Percentiles rank a stretch among this genome's conserved stretches.
Evolutionary conservation across 192 early-diverging fungal species (phyloP).

Genomic region (Gonapodya prolifera): DNA sequence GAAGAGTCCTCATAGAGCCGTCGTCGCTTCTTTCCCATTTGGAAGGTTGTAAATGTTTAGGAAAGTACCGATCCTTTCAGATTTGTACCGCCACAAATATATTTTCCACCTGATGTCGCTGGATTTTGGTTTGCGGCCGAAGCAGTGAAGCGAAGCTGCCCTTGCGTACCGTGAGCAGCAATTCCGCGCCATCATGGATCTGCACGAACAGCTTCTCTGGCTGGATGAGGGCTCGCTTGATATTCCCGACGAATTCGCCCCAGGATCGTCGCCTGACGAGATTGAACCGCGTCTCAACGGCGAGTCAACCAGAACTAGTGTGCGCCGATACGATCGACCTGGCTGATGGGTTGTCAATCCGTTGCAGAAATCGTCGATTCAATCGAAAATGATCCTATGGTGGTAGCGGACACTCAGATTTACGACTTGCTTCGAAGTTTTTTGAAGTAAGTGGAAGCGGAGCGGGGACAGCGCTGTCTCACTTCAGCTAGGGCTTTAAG

Average conservation of each 20-base stretch:
- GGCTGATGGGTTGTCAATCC: too few species aligned
- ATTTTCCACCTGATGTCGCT: not conserved
- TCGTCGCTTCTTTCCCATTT: not conserved
- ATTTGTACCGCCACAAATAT: not conserved
- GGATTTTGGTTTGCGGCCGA: too few species aligned
- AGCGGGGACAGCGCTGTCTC: constrained; percentile 41
- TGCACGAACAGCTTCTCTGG: not conserved
- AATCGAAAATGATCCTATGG: constrained; percentile 18
- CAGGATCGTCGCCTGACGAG: not conserved
- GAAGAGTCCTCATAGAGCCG: too few species aligned
- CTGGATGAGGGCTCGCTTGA: not conserved
- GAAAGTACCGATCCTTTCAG: not conserved
- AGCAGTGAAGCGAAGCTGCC: too few species aligned
- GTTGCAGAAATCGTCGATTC: constrained; percentile 22
- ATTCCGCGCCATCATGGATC: not conserved
- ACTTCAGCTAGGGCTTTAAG: constrained; percentile 23
- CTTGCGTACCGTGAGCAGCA: not conserved
- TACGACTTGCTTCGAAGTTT: constrained; percentile 59
- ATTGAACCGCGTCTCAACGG: not conserved
- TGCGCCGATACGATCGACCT: too few species aligned
- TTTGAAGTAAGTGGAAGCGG: constrained; percentile 51
- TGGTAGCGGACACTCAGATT: constrained; percentile 14
- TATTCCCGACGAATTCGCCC: not conserved
- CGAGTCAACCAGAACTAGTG: not conserved
- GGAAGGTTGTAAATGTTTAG: too few species aligned